These are phyloP conservation scores for Nevesoporus exiguus DNA, from an alignment of 768 basidiomycete genomes.

Conservation along the genomic window DNA sequence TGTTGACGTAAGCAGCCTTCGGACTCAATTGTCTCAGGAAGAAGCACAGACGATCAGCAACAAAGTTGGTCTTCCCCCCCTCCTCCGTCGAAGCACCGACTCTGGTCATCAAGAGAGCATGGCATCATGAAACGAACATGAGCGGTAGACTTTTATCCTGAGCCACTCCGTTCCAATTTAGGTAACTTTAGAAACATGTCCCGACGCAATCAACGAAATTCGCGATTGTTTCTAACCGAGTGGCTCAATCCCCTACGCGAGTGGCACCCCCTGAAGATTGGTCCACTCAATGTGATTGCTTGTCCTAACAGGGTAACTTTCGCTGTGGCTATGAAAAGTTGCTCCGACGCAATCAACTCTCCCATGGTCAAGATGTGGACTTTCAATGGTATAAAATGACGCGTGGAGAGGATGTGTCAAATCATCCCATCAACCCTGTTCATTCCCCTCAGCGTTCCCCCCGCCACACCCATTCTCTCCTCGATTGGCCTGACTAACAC, in stretches of 20 bases:
- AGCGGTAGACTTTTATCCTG: not conserved
- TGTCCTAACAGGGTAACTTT: constrained; percentile 19
- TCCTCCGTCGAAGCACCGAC: too few relatives aligned
- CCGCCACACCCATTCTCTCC: not conserved
- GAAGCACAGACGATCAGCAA: too few relatives aligned
- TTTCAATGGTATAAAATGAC: constrained; percentile 17
- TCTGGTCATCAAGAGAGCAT: not conserved
- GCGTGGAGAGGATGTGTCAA: not conserved
- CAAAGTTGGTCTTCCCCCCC: too few relatives aligned
- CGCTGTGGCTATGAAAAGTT: constrained; percentile 20
- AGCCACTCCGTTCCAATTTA: constrained; percentile 6
- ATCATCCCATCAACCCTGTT: too few relatives aligned
- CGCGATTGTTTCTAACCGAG: constrained; percentile 16
- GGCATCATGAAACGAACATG: constrained; percentile 2
- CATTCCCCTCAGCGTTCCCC: not conserved
- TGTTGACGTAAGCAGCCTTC: too few relatives aligned
- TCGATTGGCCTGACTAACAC: not conserved
- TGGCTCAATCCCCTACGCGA: constrained; percentile 19
- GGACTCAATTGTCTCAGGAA: too few relatives aligned
- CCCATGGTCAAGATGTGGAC: constrained; percentile 12
- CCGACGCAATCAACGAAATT: constrained; percentile 23
- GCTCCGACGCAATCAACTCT: constrained; percentile 25
- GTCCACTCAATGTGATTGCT: constrained; percentile 20
- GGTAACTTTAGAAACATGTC: constrained; percentile 14
- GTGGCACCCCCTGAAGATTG: constrained; percentile 16